A percentile compares a stretch with the other conserved stretches of the same genome.
Conservation (phyloP, 768 basidiomycete genomes). For the Exsudoporus frostii region DNA sequence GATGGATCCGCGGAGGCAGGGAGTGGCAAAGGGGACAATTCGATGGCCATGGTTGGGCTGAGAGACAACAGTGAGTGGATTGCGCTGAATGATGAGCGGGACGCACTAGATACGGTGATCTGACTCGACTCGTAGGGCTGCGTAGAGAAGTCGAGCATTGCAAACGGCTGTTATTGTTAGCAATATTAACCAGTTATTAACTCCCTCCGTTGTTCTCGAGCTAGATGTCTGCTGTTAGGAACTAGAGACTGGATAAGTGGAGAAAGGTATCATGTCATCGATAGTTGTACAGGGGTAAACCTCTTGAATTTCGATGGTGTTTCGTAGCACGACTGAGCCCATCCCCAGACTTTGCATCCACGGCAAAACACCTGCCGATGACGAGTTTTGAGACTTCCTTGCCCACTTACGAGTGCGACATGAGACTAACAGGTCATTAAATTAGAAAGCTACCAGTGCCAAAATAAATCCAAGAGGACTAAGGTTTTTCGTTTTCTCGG, state of each 20-base stretch:
- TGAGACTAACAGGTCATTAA: too few species aligned
- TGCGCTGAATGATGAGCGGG: not conserved
- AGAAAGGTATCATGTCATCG: not conserved
- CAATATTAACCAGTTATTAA: not conserved
- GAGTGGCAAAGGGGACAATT: conserved; percentile 62
- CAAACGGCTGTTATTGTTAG: not conserved
- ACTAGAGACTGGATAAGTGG: not conserved
- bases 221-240: not conserved
- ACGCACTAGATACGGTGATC: not conserved
- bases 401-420: not conserved
- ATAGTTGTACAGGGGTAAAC: too few species aligned
- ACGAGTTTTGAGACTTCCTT: not conserved
- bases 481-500: too few species aligned
- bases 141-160: not conserved
- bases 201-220: not conserved
- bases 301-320: too few species aligned
- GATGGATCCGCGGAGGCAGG: conserved; percentile 69
- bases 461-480: too few species aligned
- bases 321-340: not conserved
- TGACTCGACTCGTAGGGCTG: not conserved
- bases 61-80: not conserved
- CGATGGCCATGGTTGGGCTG: conserved; percentile 54
- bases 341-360: not conserved
- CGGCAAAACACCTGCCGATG: not conserved
- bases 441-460: too few species aligned